phyloP scores from a whole-genome alignment of 805 yeast species.

The Suhomyces prunicola region DNA sequence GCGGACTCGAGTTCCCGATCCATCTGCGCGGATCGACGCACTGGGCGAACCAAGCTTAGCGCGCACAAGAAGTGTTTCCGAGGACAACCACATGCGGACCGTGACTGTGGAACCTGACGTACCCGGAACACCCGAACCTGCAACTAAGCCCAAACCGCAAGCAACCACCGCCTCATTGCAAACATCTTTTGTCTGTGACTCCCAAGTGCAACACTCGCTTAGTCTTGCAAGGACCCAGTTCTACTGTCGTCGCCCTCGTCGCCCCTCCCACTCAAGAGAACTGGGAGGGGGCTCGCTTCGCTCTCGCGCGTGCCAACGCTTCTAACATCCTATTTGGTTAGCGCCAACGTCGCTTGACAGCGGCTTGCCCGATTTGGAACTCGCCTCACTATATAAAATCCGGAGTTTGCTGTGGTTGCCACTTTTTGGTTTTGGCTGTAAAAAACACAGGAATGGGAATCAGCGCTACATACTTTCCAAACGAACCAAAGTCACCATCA shows the following conservation, averaged over 20 bases:
- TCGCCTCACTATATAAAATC: not conserved
- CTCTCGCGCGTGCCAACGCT: not conserved
- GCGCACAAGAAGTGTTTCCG: not conserved
- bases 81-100: not conserved
- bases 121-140: not conserved
- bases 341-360: not conserved
- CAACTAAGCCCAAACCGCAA: not conserved
- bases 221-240: no score
- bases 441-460: slow-evolving; percentile 31
- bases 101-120: not conserved
- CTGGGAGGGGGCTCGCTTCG: no score
- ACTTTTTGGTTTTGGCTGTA: not conserved
- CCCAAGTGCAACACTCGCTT: no score
- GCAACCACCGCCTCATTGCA: not conserved
- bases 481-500: slow-evolving; percentile 72
- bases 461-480: slow-evolving; percentile 63
- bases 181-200: no score
- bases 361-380: slow-evolving; percentile 4
- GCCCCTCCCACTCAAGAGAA: no score
- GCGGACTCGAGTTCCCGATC: not conserved
- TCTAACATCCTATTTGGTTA: not conserved
- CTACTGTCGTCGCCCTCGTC: no score
- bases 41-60: not conserved
- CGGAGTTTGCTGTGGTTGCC: not conserved
- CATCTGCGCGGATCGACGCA: not conserved